Percentiles rank a stretch among this genome's conserved stretches.
Conservation (phyloP, 345 rosid genomes). For the Eucalyptus cloeziana region DNA sequence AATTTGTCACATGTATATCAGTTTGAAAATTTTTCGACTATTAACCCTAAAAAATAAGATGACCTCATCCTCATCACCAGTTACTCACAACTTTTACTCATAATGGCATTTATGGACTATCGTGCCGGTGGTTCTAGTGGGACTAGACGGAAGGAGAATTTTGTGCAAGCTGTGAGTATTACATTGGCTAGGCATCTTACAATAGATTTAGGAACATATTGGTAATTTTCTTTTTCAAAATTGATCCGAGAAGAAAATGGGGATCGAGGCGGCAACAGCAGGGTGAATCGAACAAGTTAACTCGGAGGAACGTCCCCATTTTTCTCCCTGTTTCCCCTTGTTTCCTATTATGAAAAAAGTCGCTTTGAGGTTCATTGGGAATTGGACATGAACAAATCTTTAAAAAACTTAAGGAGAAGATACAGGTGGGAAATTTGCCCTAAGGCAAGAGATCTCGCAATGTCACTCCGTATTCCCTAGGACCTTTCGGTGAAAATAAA, state of each 20-base stretch:
- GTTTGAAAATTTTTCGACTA: too few relatives aligned
- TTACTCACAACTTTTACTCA: neutral
- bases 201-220: rapidly evolving
- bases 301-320: neutral
- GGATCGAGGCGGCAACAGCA: rapidly evolving
- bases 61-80: neutral
- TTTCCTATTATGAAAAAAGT: neutral
- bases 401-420: too few relatives aligned
- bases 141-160: neutral
- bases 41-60: neutral
- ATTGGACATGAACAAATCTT: neutral
- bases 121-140: neutral
- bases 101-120: neutral
- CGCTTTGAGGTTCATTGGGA: neutral
- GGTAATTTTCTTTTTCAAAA: neutral
- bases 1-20: too few relatives aligned
- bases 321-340: too few relatives aligned
- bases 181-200: neutral
- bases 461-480: too few relatives aligned
- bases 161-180: neutral
- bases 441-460: too few relatives aligned
- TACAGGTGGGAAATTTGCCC: rapidly evolving
- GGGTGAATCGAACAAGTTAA: neutral
- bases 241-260: neutral
- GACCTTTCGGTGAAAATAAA: too few relatives aligned